Evolutionary conservation across 768 basidiomycete species (phyloP), one percentile per base, ranked within the genome.

Genomic region (Tylopilus subfusipes): DNA sequence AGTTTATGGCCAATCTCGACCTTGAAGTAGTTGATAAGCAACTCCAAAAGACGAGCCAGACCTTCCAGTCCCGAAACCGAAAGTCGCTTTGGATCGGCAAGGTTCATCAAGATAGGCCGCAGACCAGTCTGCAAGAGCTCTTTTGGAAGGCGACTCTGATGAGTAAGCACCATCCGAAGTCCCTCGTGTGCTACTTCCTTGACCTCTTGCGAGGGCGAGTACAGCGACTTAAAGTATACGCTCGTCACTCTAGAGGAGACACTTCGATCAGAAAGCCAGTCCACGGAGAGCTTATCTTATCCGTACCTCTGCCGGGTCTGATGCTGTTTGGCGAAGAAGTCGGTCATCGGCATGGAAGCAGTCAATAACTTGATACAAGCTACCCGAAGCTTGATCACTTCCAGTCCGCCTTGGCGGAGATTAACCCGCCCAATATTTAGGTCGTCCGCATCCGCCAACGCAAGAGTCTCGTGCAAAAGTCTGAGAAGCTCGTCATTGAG

Each of bases 1-100:
- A 99, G 83, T 72, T 99, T 99, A 70, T 91, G 84, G 1, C 97
- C 97, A 55, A 99, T 98, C 75, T 99, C 97, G 18, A 99, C 96
- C 70, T 98, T 98, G 84, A 99, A 99, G 73, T 99, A 98, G 69
- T 98, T 98, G 36, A 94, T 97, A 52, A 99, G 74, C 8, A 99
- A 81, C 69, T 97, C 93, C 46, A 99, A 77, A 46, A 99, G 80
- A 13, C 96, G 86, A 13, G 95, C 96, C 22, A 99, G 77, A 4
- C 97, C 97, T 69, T 99, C 94, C 52, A 96, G 69, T 11, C 95
- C 95, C 5, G 90, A 82, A 24, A 97, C 90, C 8, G 93, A 94
- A 31, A 99, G 80, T 33, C 93, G 84, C 66, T 95, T 95, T 34
- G 95, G 91, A 72, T 98, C 97, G 2, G 95, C 94, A 24, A 99